Conservation (phyloP, 306 rosid genomes). For the Vicia faba region DNA sequence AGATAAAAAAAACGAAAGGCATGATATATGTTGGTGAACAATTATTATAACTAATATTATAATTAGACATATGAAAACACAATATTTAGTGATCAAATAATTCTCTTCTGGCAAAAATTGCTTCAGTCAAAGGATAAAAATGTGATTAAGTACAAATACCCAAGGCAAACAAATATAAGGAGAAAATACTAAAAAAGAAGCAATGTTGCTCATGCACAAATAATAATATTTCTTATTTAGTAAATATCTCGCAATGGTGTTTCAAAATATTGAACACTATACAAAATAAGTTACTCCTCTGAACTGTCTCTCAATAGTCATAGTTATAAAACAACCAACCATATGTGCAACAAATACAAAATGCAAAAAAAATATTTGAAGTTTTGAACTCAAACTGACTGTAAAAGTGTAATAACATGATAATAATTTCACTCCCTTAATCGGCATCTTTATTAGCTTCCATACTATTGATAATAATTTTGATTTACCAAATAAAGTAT, state of each 20-base stretch:
- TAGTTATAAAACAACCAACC: neutral
- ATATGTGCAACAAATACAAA: neutral
- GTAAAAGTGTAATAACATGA: neutral
- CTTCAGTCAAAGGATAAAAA: neutral
- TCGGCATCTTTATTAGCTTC: neutral
- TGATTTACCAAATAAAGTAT: neutral
- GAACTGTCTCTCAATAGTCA: neutral
- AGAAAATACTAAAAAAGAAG: neutral
- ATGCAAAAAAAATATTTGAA: neutral
- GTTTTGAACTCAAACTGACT: neutral
- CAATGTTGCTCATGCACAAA: neutral
- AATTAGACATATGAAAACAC: no score
- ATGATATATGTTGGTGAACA: no score
- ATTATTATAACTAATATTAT: no score
- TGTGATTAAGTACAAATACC: no score
- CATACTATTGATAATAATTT: conserved; percentile 3
- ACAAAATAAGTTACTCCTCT: neutral
- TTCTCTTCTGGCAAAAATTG: no score
- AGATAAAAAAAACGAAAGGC: no score
- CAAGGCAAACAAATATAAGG: neutral
- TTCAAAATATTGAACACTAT: neutral
- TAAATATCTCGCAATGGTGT: neutral
- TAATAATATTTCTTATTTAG: neutral
- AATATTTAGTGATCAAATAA: no score
- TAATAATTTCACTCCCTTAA: no score